Conservation (phyloP, 495 filamentous ascomycete species). For the Astrothelium macrocarpum region DNA sequence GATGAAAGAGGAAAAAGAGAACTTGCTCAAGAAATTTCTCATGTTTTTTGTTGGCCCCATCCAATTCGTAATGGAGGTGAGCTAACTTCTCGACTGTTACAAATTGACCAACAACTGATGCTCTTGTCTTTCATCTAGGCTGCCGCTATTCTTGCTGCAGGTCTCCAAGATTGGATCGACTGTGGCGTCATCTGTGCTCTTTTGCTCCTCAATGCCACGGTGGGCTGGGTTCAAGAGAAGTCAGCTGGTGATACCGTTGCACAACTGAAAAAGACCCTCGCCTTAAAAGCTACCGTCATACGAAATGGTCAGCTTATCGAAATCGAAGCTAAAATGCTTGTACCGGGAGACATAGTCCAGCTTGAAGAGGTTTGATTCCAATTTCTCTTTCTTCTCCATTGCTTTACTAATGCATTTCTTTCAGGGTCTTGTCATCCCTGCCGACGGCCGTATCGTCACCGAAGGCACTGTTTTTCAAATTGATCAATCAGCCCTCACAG, state of each 20-base stretch:
- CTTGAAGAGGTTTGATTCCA: conserved; percentile 57
- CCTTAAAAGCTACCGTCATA: conserved; percentile 73
- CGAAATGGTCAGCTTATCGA: conserved; percentile 65
- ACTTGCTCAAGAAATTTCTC: conserved; percentile 73
- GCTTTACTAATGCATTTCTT: not conserved
- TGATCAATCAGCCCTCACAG: conserved; percentile 86
- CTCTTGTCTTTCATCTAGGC: conserved; percentile 36
- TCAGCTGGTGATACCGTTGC: conserved; percentile 86
- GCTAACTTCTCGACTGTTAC: conserved; percentile 17
- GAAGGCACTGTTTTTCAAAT: conserved; percentile 75
- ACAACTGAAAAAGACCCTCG: conserved; percentile 83
- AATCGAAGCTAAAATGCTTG: conserved; percentile 66
- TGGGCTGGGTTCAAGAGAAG: conserved; percentile 83
- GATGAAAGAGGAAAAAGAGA: conserved; percentile 84
- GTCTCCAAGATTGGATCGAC: conserved; percentile 74
- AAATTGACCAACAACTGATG: not conserved
- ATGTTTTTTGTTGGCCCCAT: conserved; percentile 82
- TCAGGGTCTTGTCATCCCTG: conserved; percentile 75
- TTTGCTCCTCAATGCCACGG: conserved; percentile 67
- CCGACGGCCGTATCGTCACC: conserved; percentile 76
- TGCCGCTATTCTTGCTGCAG: conserved; percentile 65
- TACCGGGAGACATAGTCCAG: conserved; percentile 82
- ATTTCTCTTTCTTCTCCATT: not conserved
- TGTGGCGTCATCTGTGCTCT: conserved; percentile 70
- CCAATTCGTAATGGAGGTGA: conserved; percentile 89